Conservation (phyloP, 1,284 basidiomycete species). For the Cryptococcus sp. region DNA sequence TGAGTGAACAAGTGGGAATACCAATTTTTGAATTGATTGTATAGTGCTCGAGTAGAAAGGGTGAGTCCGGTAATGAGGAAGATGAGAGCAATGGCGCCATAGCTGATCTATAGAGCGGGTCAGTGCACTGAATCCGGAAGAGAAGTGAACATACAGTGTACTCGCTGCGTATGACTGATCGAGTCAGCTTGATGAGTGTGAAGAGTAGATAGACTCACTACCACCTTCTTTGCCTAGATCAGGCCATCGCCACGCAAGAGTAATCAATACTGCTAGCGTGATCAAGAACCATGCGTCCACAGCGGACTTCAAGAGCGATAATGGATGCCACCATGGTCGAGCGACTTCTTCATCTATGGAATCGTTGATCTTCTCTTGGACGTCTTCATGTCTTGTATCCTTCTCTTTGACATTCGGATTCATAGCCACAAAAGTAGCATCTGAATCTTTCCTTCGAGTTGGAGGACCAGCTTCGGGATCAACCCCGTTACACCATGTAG, state of each 20-base stretch:
- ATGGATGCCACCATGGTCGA: constrained; percentile 3
- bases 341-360: too few species aligned
- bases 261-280: constrained; percentile 26
- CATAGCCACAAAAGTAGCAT: too few species aligned
- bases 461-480: too few species aligned
- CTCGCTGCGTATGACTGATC: constrained; percentile 17
- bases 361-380: too few species aligned
- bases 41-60: constrained; percentile 21
- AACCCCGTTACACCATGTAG: too few species aligned
- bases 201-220: constrained; percentile 6
- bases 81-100: constrained; percentile 37
- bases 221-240: constrained; percentile 21
- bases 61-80: constrained; percentile 42
- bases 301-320: background rate
- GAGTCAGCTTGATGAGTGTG: background rate
- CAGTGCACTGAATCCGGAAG: background rate
- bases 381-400: too few species aligned
- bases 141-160: constrained; percentile 11
- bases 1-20: constrained; percentile 37
- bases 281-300: constrained; percentile 31
- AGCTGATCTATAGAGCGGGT: constrained; percentile 10
- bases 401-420: too few species aligned
- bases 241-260: constrained; percentile 26
- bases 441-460: too few species aligned
- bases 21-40: constrained; percentile 23